These are phyloP conservation scores for Umbellularia californica DNA, from an alignment of 164 flowering plant species.

Conservation along the genomic window DNA sequence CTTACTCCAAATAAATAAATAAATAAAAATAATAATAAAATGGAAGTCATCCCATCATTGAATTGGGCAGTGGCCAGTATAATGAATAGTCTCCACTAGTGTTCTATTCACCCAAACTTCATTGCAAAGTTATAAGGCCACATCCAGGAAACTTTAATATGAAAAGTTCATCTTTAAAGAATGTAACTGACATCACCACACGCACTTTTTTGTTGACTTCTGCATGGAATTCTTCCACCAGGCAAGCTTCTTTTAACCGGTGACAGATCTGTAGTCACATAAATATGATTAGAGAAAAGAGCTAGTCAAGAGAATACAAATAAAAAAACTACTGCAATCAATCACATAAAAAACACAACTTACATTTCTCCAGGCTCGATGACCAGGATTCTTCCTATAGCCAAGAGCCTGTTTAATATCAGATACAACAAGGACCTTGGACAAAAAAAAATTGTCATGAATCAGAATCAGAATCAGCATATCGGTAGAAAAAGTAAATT, in stretches of 20 bases:
- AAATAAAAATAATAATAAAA: too few species aligned
- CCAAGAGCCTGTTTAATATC: constrained; percentile 81
- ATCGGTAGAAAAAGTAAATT: not conserved
- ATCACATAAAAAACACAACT: constrained; percentile 5
- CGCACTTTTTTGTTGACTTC: constrained; percentile 64
- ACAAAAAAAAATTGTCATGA: constrained; percentile 7
- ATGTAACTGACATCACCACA: not conserved
- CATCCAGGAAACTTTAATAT: not conserved
- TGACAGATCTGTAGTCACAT: constrained; percentile 43
- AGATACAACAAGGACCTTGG: constrained; percentile 76
- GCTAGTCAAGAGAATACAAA: not conserved
- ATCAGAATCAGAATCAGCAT: constrained; percentile 8
- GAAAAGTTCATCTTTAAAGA: not conserved
- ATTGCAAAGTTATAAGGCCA: not conserved
- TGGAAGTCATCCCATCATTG: too few species aligned
- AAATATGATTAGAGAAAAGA: constrained; percentile 8
- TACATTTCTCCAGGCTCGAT: constrained; percentile 84
- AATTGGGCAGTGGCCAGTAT: too few species aligned
- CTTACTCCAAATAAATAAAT: too few species aligned
- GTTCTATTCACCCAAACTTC: too few species aligned
- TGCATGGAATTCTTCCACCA: constrained; percentile 69
- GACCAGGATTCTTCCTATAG: constrained; percentile 49
- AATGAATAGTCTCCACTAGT: too few species aligned
- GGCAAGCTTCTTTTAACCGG: constrained; percentile 62
- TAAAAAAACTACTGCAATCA: constrained; percentile 1